Evolutionary conservation across 1,139 yeast genomes (phyloP).

Genomic region (Sugiyamaella neomexicana): DNA sequence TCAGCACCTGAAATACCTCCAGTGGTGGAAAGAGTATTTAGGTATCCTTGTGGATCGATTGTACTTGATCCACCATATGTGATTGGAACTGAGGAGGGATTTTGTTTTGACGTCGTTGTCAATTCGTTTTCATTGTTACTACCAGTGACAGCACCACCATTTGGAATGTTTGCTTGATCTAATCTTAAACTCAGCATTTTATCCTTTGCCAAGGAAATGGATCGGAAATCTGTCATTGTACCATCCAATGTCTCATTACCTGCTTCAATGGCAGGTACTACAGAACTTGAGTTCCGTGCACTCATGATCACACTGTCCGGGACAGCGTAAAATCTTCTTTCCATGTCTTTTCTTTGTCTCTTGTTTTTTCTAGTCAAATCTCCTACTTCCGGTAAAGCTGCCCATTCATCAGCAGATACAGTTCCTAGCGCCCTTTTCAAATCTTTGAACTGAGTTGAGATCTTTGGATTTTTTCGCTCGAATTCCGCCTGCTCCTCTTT

Average conservation of each 20-base stretch:
- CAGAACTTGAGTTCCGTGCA: conserved; percentile 41
- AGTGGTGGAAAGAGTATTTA: conserved; percentile 41
- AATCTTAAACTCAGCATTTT: conserved; percentile 51
- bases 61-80: conserved; percentile 20
- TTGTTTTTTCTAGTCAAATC: conserved; percentile 83
- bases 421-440: conserved; percentile 61
- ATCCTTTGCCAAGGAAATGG: conserved; percentile 56
- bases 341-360: conserved; percentile 60
- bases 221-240: conserved; percentile 47
- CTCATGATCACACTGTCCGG: conserved; percentile 63
- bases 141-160: too few species aligned
- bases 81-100: background rate
- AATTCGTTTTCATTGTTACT: background rate
- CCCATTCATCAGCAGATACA: conserved; percentile 76
- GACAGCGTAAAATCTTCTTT: conserved; percentile 74
- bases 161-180: conserved; percentile 39
- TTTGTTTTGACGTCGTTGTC: conserved; percentile 2
- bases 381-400: conserved; percentile 78
- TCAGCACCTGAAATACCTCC: conserved; percentile 30
- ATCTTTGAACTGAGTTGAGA: conserved; percentile 52
- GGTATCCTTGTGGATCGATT: conserved; percentile 44
- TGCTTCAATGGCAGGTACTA: conserved; percentile 43
- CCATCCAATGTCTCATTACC: conserved; percentile 33
- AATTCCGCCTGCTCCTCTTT: conserved; percentile 33
- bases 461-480: conserved; percentile 38